These are phyloP conservation scores for Curvularia sp. DNA, from an alignment of 2,329 filamentous ascomycete genomes.

Conservation along the genomic window DNA sequence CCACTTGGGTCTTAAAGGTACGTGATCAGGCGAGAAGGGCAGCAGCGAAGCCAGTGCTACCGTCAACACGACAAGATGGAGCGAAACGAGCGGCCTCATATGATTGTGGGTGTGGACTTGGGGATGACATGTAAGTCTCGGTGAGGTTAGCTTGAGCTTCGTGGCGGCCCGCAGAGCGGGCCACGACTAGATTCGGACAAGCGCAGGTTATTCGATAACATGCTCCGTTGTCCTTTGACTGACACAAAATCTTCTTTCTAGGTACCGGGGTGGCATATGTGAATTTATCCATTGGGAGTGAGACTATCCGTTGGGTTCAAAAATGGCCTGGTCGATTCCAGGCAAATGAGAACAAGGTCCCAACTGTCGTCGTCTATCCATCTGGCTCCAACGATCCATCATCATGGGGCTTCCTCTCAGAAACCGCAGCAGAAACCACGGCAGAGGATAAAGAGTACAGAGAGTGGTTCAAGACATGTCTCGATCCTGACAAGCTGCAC, in stretches of 20 bases:
- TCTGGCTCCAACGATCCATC: constrained; percentile 48
- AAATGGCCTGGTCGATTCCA: constrained; percentile 64
- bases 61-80: constrained; percentile 20
- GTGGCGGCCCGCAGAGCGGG: neutral
- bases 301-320: constrained; percentile 48
- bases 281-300: constrained; percentile 47
- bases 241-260: constrained; percentile 14
- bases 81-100: constrained; percentile 36
- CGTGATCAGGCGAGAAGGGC: constrained; percentile 6
- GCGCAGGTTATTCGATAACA: constrained; percentile 11
- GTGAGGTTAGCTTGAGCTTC: constrained; percentile 4
- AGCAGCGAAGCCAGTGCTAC: constrained; percentile 5
- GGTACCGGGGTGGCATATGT: constrained; percentile 51
- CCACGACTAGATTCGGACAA: constrained; percentile 4
- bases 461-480: constrained; percentile 65
- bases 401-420: constrained; percentile 63
- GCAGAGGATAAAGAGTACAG: constrained; percentile 56
- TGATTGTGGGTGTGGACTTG: constrained; percentile 47
- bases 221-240: constrained; percentile 4
- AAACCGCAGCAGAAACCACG: constrained; percentile 43
- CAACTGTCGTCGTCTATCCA: constrained; percentile 61
- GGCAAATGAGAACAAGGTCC: constrained; percentile 63
- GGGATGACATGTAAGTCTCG: constrained; percentile 50
- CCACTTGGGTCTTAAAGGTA: constrained; percentile 12
- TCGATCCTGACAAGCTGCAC: constrained; percentile 57